These are phyloP conservation scores for Wallacemonas collosoma DNA, from an alignment of 208 protist genomes.

Conservation along the genomic window DNA sequence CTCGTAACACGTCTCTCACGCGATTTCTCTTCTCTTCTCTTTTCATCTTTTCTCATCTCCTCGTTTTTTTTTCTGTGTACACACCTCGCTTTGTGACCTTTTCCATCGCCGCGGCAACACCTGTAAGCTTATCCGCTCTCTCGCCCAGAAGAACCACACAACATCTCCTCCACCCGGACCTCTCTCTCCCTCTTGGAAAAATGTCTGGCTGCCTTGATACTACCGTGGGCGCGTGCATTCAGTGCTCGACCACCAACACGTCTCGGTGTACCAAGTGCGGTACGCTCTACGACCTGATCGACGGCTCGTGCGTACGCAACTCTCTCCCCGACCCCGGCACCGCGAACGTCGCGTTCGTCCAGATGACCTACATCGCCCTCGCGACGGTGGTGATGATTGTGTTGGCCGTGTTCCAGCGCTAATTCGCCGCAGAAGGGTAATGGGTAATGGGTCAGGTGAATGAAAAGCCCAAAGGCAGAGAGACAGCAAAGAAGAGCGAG, in stretches of 20 bases:
- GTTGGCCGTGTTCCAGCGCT: neutral
- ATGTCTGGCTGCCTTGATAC: slow-evolving; percentile 14
- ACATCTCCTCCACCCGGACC: too few relatives aligned
- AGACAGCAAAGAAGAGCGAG: neutral
- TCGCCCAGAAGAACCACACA: too few relatives aligned
- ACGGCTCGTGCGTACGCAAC: neutral
- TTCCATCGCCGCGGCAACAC: neutral
- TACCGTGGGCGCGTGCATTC: neutral
- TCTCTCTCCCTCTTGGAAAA: neutral
- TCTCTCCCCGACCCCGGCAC: neutral
- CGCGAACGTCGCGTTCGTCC: neutral
- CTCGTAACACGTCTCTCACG: too few relatives aligned
- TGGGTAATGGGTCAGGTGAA: neutral
- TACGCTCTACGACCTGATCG: slow-evolving; percentile 3
- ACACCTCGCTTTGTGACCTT: neutral
- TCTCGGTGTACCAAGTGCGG: slow-evolving; percentile 1
- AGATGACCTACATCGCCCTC: slow-evolving; percentile 3
- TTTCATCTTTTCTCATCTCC: slow-evolving; percentile 8
- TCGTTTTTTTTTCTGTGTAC: slow-evolving; percentile 9
- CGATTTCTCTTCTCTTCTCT: neutral
- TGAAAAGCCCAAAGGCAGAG: too few relatives aligned
- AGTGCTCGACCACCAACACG: slow-evolving; percentile 1
- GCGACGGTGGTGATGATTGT: neutral
- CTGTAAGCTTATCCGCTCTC: too few relatives aligned
- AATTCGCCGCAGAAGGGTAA: neutral